Evolutionary conservation across 2,329 filamentous ascomycete genomes (phyloP), one percentile per base, ranked within the genome.

Genomic region (Monosporascus ibericus): DNA sequence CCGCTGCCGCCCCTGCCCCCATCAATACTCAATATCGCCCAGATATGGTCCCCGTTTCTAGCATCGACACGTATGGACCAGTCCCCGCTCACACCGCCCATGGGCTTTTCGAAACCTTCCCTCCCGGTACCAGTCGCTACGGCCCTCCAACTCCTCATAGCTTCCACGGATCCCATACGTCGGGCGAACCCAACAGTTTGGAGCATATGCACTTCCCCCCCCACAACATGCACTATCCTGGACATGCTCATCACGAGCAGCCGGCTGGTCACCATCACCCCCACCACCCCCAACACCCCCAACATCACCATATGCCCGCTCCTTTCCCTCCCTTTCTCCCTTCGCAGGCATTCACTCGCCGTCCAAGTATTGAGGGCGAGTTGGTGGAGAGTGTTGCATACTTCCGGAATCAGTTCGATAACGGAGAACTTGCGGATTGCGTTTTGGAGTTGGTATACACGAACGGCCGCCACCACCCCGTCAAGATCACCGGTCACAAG

Each of bases 131-230:
- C 48, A 60, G 53, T 60, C 70, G 56, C 57, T 79, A 79, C 61
- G 77, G 76, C 3, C 78, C 81, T 2, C 75, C 77, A 1, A 82
- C 80, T 2, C 78, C 81, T 4, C 81, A 81, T 56, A 85, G 81
- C 65, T 82, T 82, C 60, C 82, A 83, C 51, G 81, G 77, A 37
- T 85, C 82, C 2, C 82, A 84, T 55, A 75, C 79, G 37, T 82
- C 81, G 2, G 72, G 68, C 5, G 74, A 75, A 44, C 72, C 69
- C 17, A 71, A 68, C 30, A 71, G 69, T 52, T 64, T 72, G 50
- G 69, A 66, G 40, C 62, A 68, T 48, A 61, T 70, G 27, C 69
- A 65, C 25, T 71, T 70, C 25, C 68, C 65, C 42, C 69, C 70
- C n/a, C 78, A 70, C 39, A 70, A 70, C 6, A 52, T 56, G 11